phyloP scores from a whole-genome alignment of 768 basidiomycete species.

The Hysterangium stoloniferum region DNA sequence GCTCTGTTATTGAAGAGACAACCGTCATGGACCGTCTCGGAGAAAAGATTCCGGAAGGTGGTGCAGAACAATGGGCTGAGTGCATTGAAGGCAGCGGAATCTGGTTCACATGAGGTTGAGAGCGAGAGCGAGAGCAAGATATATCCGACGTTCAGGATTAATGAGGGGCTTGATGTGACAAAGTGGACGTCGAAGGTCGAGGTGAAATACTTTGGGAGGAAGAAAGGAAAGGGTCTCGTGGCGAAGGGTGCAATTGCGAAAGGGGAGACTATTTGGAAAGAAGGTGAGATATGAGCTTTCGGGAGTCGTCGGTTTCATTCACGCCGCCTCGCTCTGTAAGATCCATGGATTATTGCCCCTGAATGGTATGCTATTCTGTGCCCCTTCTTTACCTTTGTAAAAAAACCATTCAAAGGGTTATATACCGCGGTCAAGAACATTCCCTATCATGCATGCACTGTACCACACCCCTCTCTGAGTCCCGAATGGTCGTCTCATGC shows the following conservation, averaged over 20 bases:
- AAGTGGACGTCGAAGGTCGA: conserved; percentile 58
- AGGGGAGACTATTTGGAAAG: conserved; percentile 77
- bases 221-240: conserved; percentile 79
- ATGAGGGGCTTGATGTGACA: conserved; percentile 51
- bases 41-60: conserved; percentile 71
- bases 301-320: neutral
- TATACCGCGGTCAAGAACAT: conserved; percentile 57
- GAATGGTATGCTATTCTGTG: conserved; percentile 50
- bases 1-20: conserved; percentile 48
- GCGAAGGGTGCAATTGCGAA: conserved; percentile 57
- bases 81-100: neutral
- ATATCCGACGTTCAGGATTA: conserved; percentile 57
- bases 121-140: conserved; percentile 17
- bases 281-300: conserved; percentile 31
- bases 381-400: conserved; percentile 2
- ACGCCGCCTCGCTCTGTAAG: conserved; percentile 19
- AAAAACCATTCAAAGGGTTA: conserved; percentile 43
- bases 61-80: conserved; percentile 50
- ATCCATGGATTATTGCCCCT: conserved; percentile 74
- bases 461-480: conserved; percentile 48
- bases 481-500: conserved; percentile 38
- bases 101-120: conserved; percentile 2
- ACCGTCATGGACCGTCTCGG: conserved; percentile 73
- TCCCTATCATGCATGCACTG: conserved; percentile 67
- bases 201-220: conserved; percentile 57